These are phyloP conservation scores for Patellifolia procumbens DNA, from an alignment of 179 eudicot genomes.

Conservation along the genomic window DNA sequence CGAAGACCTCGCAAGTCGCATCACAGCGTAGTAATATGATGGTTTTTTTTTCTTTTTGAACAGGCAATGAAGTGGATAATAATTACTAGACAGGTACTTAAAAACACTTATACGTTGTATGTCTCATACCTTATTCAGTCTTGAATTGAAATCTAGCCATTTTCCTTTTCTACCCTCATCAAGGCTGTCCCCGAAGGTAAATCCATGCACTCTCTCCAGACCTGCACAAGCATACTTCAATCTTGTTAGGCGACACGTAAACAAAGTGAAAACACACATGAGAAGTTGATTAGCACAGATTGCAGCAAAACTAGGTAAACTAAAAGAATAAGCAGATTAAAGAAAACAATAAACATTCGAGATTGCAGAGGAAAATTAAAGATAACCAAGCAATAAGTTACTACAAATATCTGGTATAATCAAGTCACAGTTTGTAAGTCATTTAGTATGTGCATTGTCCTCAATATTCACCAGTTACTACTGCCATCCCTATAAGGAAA, in stretches of 20 bases:
- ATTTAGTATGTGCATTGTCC: neutral
- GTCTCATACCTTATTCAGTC: slow-evolving; percentile 61
- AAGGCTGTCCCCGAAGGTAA: slow-evolving; percentile 90
- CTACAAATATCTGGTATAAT: neutral
- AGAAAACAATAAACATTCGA: neutral
- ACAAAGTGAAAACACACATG: neutral
- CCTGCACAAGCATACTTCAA: slow-evolving; percentile 43
- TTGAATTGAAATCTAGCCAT: slow-evolving; percentile 75
- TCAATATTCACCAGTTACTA: neutral
- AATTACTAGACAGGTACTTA: neutral
- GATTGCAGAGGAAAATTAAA: neutral
- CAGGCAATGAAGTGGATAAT: neutral
- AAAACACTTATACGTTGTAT: slow-evolving; percentile 1
- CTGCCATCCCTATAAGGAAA: no score
- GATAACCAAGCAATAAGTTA: neutral
- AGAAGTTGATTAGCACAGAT: neutral
- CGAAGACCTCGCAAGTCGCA: neutral
- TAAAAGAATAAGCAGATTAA: neutral
- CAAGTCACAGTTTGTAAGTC: neutral
- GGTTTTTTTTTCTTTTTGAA: neutral
- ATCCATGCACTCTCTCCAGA: slow-evolving; percentile 91
- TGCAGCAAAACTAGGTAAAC: neutral
- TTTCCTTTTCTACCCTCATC: slow-evolving; percentile 67
- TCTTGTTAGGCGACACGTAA: neutral
- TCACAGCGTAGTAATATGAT: neutral